Conservation (phyloP, 1,139 yeast species). For the Yamadazyma spencermartinsiae region DNA sequence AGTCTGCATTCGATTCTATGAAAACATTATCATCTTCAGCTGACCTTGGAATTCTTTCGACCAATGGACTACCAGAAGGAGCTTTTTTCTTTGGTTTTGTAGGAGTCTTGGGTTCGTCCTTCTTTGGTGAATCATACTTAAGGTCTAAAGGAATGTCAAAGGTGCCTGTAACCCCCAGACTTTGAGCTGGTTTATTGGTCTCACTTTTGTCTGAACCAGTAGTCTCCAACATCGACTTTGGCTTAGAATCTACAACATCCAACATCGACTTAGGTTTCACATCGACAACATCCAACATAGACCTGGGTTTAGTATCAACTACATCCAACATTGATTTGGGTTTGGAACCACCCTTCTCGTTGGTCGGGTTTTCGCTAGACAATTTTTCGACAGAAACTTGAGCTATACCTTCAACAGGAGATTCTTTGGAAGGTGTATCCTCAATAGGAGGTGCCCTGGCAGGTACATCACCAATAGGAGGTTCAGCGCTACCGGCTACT, state of each 20-base stretch:
- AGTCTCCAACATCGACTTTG: constrained; percentile 1
- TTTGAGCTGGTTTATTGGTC: neutral
- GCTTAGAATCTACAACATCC: constrained; percentile 2
- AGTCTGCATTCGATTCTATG: neutral
- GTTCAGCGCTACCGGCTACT: no score
- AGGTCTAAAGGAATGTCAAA: constrained; percentile 9
- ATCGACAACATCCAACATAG: constrained; percentile 12
- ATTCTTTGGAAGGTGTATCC: no score
- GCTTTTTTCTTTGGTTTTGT: constrained; percentile 11
- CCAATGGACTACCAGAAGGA: constrained; percentile 14
- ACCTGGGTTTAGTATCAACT: constrained; percentile 10
- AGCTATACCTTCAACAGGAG: neutral
- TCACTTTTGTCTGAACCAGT: neutral
- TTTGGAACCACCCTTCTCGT: neutral
- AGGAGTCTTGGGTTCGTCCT: constrained; percentile 4
- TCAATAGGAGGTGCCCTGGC: no score
- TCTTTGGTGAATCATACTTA: constrained; percentile 7
- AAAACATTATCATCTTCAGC: neutral
- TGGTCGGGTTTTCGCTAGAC: neutral
- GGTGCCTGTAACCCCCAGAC: neutral
- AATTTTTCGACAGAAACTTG: neutral
- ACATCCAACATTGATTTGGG: constrained; percentile 20
- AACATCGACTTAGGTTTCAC: constrained; percentile 3
- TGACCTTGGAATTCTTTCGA: constrained; percentile 6
- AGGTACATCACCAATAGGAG: no score